These are phyloP conservation scores for Mycena polygramma DNA, from an alignment of 768 basidiomycete species.

Conservation along the genomic window DNA sequence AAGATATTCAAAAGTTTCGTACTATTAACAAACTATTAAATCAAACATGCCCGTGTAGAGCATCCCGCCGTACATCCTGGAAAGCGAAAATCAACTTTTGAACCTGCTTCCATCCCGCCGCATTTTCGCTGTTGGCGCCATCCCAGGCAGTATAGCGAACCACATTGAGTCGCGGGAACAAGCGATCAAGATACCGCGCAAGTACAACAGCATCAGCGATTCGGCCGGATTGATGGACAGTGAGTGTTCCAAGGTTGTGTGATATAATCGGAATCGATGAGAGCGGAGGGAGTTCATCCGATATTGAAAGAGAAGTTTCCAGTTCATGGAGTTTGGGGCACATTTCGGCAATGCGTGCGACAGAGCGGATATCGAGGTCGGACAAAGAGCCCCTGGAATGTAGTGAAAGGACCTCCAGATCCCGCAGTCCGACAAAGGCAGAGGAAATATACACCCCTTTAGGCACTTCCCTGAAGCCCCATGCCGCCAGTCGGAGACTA, in stretches of 20 bases:
- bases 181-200: background rate
- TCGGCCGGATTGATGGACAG: background rate
- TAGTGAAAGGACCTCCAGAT: background rate
- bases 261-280: background rate
- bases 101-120: background rate
- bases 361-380: background rate
- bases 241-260: slow-evolving; percentile 1
- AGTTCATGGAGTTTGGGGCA: slow-evolving; percentile 9
- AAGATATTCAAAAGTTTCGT: no score
- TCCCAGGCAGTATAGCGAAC: background rate
- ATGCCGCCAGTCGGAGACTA: background rate
- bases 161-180: slow-evolving; percentile 9
- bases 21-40: no score
- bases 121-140: background rate
- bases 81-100: slow-evolving; percentile 13
- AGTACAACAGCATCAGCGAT: background rate
- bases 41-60: background rate
- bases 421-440: background rate
- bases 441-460: background rate
- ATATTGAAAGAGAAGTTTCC: background rate
- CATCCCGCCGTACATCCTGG: slow-evolving; percentile 15
- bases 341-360: background rate
- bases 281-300: background rate
- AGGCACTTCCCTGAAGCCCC: background rate
- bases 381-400: background rate